Conservation (phyloP, 179 eudicot species). For the Silene vulgaris region DNA sequence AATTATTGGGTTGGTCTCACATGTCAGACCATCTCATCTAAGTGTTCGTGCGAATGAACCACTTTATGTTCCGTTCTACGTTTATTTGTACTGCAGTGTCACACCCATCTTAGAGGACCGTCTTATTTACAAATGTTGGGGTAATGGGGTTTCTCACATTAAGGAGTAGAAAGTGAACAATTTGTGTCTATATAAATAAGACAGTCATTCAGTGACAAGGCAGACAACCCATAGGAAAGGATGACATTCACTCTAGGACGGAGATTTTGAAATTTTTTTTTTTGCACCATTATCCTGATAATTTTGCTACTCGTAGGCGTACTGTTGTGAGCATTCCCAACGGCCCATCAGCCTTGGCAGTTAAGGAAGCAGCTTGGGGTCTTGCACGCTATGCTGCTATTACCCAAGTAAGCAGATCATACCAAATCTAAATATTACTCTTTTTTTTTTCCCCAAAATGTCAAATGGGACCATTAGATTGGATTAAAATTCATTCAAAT, state of each 20-base stretch:
- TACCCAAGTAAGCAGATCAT: conserved; percentile 49
- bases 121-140: not conserved
- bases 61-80: not conserved
- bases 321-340: conserved; percentile 98
- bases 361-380: conserved; percentile 96
- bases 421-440: not conserved
- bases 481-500: not conserved
- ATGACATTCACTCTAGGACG: not conserved
- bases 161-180: not conserved
- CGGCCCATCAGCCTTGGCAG: conserved; percentile 93
- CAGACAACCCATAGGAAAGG: not conserved
- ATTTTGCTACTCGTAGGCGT: conserved; percentile 47
- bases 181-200: not conserved
- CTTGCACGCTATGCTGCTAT: conserved; percentile 92
- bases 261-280: not conserved
- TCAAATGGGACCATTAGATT: not conserved
- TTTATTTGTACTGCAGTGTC: no score
- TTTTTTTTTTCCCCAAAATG: not conserved
- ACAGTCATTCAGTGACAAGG: not conserved
- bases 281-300: not conserved
- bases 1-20: no score
- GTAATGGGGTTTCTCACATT: not conserved
- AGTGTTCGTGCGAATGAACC: not conserved
- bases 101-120: no score
- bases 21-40: no score